Base-by-base conservation (phyloP, 2,329 filamentous ascomycete genomes). In the Dothidotthia symphoricarpi region DNA sequence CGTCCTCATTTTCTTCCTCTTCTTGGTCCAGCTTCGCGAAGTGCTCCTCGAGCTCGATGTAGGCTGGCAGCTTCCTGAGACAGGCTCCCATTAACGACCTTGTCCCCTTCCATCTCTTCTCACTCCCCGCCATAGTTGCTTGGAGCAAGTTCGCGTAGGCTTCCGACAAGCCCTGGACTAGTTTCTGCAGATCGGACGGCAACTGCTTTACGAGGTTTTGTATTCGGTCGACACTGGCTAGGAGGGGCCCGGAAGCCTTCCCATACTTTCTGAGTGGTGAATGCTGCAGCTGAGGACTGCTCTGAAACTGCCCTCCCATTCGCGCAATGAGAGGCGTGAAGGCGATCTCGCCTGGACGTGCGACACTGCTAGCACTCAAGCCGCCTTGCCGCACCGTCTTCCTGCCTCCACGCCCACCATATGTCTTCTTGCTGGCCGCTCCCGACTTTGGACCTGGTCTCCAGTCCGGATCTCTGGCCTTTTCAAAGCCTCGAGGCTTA, bases 41-140 rank as follows among this genome's bases (percentile, higher is more conserved):
- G 25, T 67, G 37, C 25, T 68, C 63, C 31, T 70, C 67, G 2
- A 66, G 49, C 17, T 57, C 59, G 22, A 73, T 69, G 29, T 71
- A 70, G 10, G 54, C 54, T 1, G 70, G 69, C 10, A 73, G 53
- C 32, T 61, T 60, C 10, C 61, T 58, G 19, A 73, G 43, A 36
- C 70, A 73, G 3, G 60, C 61, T 6, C 49, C 47, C 39, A 68
- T 54, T 6, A 73, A 53, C 3, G 68, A 68, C 9, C 63, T 45
- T 3, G 67, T 55, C 13, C 70, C 69, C 6, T 43, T 53, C 31
- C 59, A 50, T 24, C 39, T 55, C 34, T 52, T 56, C 22, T 53
- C 47, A 4, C 41, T 43, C 4, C 40, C 43, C 22, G 24, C 30
- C 12, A 38, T 46, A 8, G 59, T 69, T 15, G 63, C 55, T 34